These are phyloP conservation scores for Yarrowia keelungensis DNA, from an alignment of 805 yeast genomes.

Conservation along the genomic window DNA sequence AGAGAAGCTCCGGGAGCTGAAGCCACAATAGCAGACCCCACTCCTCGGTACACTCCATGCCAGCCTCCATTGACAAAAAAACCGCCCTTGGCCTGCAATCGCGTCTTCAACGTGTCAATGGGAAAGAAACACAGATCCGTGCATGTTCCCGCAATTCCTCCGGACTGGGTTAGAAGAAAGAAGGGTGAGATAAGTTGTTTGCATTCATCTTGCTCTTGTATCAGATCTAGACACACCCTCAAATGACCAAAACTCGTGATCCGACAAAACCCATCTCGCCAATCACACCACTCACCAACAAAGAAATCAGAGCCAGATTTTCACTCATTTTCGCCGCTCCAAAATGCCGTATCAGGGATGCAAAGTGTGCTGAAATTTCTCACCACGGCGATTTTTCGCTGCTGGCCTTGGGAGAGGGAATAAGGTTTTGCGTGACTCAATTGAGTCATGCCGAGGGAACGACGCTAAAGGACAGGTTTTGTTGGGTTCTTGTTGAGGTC, in stretches of 20 bases:
- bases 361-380: not conserved
- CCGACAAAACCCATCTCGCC: not conserved
- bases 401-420: not conserved
- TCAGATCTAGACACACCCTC: not conserved
- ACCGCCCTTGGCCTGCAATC: conserved; percentile 95
- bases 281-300: conserved; percentile 34
- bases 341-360: conserved; percentile 1
- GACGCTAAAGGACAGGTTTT: too few species aligned
- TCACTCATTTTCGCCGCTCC: conserved; percentile 35
- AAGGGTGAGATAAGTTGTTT: not conserved
- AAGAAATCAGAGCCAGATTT: conserved; percentile 40
- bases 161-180: conserved; percentile 50
- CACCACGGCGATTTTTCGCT: not conserved
- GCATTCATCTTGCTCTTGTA: not conserved
- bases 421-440: conserved; percentile 20
- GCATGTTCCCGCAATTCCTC: conserved; percentile 96
- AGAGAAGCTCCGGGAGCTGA: conserved; percentile 88
- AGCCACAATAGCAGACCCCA: conserved; percentile 92
- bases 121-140: conserved; percentile 96
- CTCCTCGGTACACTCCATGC: conserved; percentile 86
- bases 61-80: conserved; percentile 93
- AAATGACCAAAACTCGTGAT: not conserved
- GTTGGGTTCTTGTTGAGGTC: not conserved
- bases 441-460: conserved; percentile 10
- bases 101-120: conserved; percentile 91